Percentiles rank a stretch among this genome's conserved stretches.
Conservation (phyloP, 257 asterid species). For the Cynanchum wilfordii region DNA sequence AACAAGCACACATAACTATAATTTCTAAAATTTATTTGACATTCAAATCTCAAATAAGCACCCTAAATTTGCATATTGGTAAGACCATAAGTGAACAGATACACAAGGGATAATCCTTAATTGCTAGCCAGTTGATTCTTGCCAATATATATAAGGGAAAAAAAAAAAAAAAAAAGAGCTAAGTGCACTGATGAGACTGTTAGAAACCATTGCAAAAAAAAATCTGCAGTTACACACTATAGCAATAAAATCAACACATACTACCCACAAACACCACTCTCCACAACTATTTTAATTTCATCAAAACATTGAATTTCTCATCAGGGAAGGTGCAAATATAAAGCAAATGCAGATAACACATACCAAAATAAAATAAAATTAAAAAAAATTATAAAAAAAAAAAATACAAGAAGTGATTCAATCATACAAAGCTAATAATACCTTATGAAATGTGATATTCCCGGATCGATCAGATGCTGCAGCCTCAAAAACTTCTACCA, state of each 20-base stretch:
- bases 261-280: background rate
- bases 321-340: background rate
- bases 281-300: background rate
- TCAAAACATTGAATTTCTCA: background rate
- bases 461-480: constrained; percentile 75
- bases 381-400: no score
- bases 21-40: background rate
- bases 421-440: constrained; percentile 10
- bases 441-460: constrained; percentile 92
- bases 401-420: background rate
- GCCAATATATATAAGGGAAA: background rate
- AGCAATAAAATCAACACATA: constrained; percentile 3
- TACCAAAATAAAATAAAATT: background rate
- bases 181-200: background rate
- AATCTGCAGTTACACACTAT: background rate
- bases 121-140: background rate
- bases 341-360: background rate
- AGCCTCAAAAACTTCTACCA: constrained; percentile 76
- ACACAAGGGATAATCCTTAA: background rate
- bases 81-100: background rate
- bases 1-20: background rate
- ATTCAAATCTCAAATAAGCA: background rate
- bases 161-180: background rate
- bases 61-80: background rate
- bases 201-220: background rate